Conservation (phyloP, 805 yeast genomes). For the Saccharomycopsis lassenensis region DNA sequence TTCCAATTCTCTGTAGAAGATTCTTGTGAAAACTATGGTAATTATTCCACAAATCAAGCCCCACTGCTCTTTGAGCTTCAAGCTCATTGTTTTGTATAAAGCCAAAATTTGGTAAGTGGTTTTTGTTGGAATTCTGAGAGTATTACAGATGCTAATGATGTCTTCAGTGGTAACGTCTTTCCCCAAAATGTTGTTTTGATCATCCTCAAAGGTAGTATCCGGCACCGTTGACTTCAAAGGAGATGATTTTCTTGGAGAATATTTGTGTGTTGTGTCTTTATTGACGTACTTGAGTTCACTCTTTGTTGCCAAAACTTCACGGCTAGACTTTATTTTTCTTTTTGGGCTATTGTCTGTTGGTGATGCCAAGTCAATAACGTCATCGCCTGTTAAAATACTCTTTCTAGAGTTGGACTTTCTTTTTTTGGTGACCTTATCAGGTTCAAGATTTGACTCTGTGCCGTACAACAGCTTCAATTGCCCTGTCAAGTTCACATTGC, state of each 20-base stretch:
- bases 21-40: slow-evolving; percentile 4
- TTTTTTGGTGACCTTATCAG: neutral
- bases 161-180: slow-evolving; percentile 4
- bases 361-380: neutral
- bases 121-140: slow-evolving; percentile 10
- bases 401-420: neutral
- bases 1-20: slow-evolving; percentile 10
- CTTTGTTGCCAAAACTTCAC: neutral
- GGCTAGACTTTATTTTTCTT: neutral
- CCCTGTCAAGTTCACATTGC: slow-evolving; percentile 3
- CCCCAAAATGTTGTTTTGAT: neutral
- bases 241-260: slow-evolving; percentile 16
- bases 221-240: slow-evolving; percentile 12
- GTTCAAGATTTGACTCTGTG: neutral
- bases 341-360: neutral
- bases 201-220: neutral
- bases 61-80: slow-evolving; percentile 16
- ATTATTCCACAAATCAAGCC: slow-evolving; percentile 17
- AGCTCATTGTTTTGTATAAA: slow-evolving; percentile 1
- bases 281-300: neutral
- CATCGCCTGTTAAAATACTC: neutral
- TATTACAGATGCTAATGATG: slow-evolving; percentile 13
- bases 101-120: slow-evolving; percentile 8
- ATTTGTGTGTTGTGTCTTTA: slow-evolving; percentile 2
- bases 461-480: neutral